Base-by-base conservation (phyloP, 2,329 filamentous ascomycete genomes). In the Mariannaea elegans region DNA sequence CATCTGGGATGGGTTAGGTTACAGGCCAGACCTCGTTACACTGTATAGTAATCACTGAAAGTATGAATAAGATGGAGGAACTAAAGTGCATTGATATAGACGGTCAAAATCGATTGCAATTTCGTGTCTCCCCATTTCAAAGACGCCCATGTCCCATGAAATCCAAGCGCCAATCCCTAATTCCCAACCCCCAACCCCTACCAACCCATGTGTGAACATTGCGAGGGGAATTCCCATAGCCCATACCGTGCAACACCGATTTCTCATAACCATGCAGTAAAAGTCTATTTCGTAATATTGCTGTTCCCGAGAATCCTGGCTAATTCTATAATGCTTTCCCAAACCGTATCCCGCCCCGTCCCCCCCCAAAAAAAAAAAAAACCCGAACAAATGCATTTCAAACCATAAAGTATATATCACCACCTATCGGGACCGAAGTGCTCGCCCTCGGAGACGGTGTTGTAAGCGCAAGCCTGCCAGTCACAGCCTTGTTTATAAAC, bases 401-500 rank as follows among this genome's bases (percentile, higher is more conserved):
- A 44, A n/a, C n/a, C n/a, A n/a, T n/a, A 16, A 9, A 21, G 19
- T 32, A 45, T 21, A 45, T 39, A 48, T 61, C 61, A 88, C 87
- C 87, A 90, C 2, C 67, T 77, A 56, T 84, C 81, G 2, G 88
- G 88, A 1, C 90, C 90, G 75, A 93, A 93, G 59, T 79, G 84
- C 21, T 83, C 81, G 0, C 90, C 90, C 13, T 87, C 83, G 0
- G 81, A 78, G 5, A 95, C 83, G 0, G 76, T 82, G 55, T 81
- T 86, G 71, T 90, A 94, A 1, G 91, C 77, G 73, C 92, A 95
- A 41, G 91, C 92, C 73, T 88, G 82, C 91, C 92, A 95, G 78
- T 95, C 92, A 74, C 92, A 95, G 18, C 92, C 92, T 75, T 88
- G 83, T 75, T 93, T 94, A 73, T 93, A 93, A 5, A 94, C 84